A percentile compares a stretch with the other conserved stretches of the same genome.
Conservation (phyloP, 2,329 filamentous ascomycete genomes). For the Cladorrhinum sp. region DNA sequence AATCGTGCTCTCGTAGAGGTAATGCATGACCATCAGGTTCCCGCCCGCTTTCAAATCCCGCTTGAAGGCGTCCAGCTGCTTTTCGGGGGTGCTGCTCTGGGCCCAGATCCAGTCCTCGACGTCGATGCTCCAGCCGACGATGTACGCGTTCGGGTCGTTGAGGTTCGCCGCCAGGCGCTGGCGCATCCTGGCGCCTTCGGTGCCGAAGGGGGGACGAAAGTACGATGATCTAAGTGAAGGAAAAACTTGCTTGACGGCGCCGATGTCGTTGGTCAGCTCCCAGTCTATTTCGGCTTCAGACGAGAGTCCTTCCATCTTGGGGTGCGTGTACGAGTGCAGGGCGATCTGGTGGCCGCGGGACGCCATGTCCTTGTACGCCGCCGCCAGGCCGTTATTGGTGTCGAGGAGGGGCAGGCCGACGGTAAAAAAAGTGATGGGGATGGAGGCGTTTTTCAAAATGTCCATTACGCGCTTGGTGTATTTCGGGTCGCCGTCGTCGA, state of each 20-base stretch:
- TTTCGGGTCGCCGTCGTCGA: constrained; percentile 63
- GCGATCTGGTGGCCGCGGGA: constrained; percentile 64
- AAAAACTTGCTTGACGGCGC: constrained; percentile 43
- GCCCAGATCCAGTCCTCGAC: constrained; percentile 72
- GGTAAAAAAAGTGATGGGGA: constrained; percentile 70
- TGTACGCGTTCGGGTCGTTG: constrained; percentile 49
- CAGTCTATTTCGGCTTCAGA: constrained; percentile 55
- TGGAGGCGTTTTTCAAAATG: constrained; percentile 57
- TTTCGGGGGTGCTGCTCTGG: constrained; percentile 57
- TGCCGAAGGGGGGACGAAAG: constrained; percentile 69
- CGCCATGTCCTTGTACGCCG: constrained; percentile 62
- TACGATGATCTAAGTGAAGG: constrained; percentile 41
- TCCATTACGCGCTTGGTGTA: constrained; percentile 59
- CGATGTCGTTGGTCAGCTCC: constrained; percentile 58
- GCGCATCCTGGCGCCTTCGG: constrained; percentile 63
- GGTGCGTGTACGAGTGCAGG: constrained; percentile 66
- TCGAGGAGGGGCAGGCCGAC: constrained; percentile 63
- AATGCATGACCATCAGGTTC: constrained; percentile 66
- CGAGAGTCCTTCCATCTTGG: constrained; percentile 59
- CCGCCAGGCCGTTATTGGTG: constrained; percentile 56
- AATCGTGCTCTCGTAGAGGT: constrained; percentile 63
- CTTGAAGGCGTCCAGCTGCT: constrained; percentile 64
- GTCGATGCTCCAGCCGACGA: constrained; percentile 68
- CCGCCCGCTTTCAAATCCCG: constrained; percentile 61
- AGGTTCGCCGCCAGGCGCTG: constrained; percentile 57